A percentile compares a stretch with the other conserved stretches of the same genome.
Evolutionary conservation across 805 yeast species (phyloP).

Genomic region (Tetrapisispora iriomotensis): DNA sequence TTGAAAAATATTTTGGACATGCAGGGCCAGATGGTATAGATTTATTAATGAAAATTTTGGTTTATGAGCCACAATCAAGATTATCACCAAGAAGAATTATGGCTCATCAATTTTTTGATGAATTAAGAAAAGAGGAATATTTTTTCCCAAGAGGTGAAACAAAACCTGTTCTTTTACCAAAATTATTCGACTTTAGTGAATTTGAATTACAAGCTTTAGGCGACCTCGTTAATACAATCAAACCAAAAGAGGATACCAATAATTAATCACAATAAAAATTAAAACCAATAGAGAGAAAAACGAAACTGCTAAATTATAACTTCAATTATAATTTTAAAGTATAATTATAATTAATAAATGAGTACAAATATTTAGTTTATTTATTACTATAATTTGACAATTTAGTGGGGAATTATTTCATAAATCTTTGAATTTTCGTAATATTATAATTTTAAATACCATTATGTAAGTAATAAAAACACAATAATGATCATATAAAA

Average conservation of each 20-base stretch:
- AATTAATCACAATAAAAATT: neutral
- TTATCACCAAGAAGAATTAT: constrained; percentile 71
- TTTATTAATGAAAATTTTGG: constrained; percentile 67
- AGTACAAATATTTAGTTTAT: no score
- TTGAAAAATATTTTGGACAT: constrained; percentile 58
- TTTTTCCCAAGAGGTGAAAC: constrained; percentile 48
- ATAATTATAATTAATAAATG: neutral
- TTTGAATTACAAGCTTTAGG: constrained; percentile 46
- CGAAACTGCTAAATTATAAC: neutral
- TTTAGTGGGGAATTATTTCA: no score
- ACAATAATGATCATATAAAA: no score
- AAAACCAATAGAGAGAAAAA: neutral
- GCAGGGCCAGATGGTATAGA: constrained; percentile 85
- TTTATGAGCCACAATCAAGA: constrained; percentile 82
- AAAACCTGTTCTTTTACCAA: constrained; percentile 35
- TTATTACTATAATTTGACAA: no score
- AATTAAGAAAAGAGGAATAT: constrained; percentile 50
- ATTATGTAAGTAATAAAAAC: no score
- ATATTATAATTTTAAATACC: no score
- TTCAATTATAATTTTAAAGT: neutral
- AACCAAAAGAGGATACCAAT: constrained; percentile 7
- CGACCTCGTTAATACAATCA: constrained; percentile 15
- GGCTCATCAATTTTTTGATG: constrained; percentile 84
- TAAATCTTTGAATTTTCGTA: no score
- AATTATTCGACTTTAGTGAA: constrained; percentile 60